Conservation (phyloP, 2,329 filamentous ascomycete species). For the Beauveria asiatica region DNA sequence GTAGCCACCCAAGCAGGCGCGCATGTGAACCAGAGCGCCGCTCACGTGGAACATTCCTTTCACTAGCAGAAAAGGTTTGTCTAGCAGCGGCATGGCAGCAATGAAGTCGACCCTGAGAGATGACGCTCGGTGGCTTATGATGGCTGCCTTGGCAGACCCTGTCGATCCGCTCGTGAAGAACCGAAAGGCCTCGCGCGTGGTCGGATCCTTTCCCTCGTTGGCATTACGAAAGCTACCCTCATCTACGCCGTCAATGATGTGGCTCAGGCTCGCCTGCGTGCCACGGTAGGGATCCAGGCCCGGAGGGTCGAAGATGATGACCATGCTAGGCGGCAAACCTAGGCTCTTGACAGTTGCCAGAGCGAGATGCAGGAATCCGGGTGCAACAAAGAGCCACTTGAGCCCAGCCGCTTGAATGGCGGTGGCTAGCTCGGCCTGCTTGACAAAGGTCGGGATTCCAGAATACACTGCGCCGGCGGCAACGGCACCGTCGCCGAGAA, state of each 20-base stretch:
- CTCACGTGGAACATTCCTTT: conserved; percentile 5
- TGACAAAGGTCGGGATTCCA: conserved; percentile 8
- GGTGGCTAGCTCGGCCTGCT: conserved; percentile 7
- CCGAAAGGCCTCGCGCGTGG: neutral
- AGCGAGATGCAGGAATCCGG: neutral
- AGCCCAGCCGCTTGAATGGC: neutral
- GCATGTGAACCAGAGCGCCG: neutral
- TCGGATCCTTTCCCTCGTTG: neutral
- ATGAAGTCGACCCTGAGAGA: neutral
- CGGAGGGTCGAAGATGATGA: conserved; percentile 1
- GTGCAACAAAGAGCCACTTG: conserved; percentile 4
- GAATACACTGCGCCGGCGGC: neutral
- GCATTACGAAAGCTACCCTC: neutral
- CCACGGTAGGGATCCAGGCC: neutral
- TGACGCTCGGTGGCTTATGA: neutral
- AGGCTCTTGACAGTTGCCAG: neutral
- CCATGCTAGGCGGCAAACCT: neutral
- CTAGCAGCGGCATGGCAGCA: neutral
- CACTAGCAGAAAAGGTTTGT: neutral
- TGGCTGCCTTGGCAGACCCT: conserved; percentile 4
- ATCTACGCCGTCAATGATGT: neutral
- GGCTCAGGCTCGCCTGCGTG: neutral
- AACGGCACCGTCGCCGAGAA: conserved; percentile 4
- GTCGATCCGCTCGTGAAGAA: conserved; percentile 8
- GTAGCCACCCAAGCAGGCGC: neutral